Conservation (phyloP, 495 filamentous ascomycete genomes). For the Paragyromitra xinjiangensis region DNA sequence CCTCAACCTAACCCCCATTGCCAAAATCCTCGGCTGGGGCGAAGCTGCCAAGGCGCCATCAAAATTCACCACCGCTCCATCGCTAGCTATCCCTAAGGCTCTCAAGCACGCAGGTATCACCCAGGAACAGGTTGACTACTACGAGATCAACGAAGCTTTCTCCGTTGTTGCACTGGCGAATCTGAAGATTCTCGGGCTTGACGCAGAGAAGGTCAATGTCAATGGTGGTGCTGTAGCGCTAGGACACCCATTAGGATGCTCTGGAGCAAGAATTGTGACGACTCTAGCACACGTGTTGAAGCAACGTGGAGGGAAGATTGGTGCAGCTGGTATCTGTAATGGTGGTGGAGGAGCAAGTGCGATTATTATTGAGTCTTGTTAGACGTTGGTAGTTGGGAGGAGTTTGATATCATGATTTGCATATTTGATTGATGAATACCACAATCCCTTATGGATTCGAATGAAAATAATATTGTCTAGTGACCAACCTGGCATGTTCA, state of each 20-base stretch:
- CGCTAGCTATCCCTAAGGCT: conserved; percentile 96
- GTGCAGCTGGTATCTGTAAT: conserved; percentile 95
- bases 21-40: conserved; percentile 95
- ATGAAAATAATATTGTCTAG: conserved; percentile 27
- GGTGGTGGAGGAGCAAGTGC: conserved; percentile 94
- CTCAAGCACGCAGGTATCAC: conserved; percentile 86
- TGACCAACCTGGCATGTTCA: conserved; percentile 1
- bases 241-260: conserved; percentile 92
- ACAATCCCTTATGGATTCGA: conserved; percentile 18
- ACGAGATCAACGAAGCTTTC: conserved; percentile 99
- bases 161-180: conserved; percentile 95
- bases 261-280: conserved; percentile 90
- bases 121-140: conserved; percentile 81
- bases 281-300: conserved; percentile 88
- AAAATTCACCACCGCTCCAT: conserved; percentile 94
- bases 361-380: conserved; percentile 76
- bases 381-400: background rate
- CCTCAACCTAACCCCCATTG: conserved; percentile 86
- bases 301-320: conserved; percentile 91
- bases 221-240: conserved; percentile 96
- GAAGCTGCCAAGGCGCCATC: conserved; percentile 88
- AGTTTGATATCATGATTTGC: conserved; percentile 19
- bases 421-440: conserved; percentile 10
- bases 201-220: conserved; percentile 89
- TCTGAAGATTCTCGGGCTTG: conserved; percentile 82